Evolutionary conservation across 2,329 filamentous ascomycete genomes (phyloP), one percentile per base, ranked within the genome.

Genomic region (Fusarium miscanthi): DNA sequence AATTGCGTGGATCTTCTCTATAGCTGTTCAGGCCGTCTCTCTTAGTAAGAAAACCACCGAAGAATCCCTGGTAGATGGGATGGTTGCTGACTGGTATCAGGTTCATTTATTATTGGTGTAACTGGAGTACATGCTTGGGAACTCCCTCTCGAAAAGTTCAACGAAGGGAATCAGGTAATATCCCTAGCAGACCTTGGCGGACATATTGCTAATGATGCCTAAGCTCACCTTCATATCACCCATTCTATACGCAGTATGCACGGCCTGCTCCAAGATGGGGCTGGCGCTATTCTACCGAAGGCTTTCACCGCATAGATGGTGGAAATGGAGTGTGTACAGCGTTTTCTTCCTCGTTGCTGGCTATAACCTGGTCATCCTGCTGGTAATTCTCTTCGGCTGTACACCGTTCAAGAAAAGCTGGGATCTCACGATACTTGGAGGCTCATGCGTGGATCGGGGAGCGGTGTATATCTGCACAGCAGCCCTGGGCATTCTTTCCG

Each of bases 401-500:
- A 70, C 58, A 0, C 83, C 83, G 0, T 63, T 84, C n/a, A 56
- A 72, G 9, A 73, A 67, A 3, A 66, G 67, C 13, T 85, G 79
- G 76, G 77, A 82, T 33, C 53, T 76, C 19, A 70, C 61, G 8
- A 69, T 80, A 9, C 48, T 59, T 3, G 78, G 52, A 70, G 85
- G 69, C 53, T 76, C 57, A n/a, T 88, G 86, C 64, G 80, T 88
- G 41, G 77, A 85, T 59, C 53, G 72, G 12, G 53, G 73, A 9
- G 70, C 65, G 1, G 59, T 78, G 0, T 78, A 77, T 23, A 63
- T 77, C 13, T 75, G 69, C 33, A 83, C 83, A 21, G 82, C 85
- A 12, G 78, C 81, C 1, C 82, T 88, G 33, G 86, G 86, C 59
- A 85, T 87, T 51, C 53, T 82, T 23, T 85, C 85, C 5, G 85